Evolutionary conservation across 495 filamentous ascomycete species (phyloP), one percentile per base, ranked within the genome.

Genomic region (Penicillium coffeae): DNA sequence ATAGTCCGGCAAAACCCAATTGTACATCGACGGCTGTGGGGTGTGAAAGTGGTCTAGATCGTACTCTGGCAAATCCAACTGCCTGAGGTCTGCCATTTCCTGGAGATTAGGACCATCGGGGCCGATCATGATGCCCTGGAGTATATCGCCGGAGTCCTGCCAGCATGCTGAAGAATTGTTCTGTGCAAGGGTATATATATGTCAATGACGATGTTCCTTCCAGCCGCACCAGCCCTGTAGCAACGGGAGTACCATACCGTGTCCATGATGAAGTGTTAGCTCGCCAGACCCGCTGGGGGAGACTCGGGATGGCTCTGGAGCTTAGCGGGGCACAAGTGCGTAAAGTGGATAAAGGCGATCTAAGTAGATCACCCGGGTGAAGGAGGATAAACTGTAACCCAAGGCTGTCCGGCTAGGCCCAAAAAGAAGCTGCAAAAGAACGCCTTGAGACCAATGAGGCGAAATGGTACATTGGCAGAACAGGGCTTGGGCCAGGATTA

Each of bases 71-170:
- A 65, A 54, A 10, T 42, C 19, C 12, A 67, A 41, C 21, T 58
- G 39, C 33, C 30, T 42, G 16, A 54, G 27, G 19, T 49, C 34
- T 47, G 58, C 7, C 42, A 56, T 20, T 47, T 54, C 37, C 9
- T 46, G 41, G 21, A 25, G 38, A 36, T 60, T 44, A 42, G 48
- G 19, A 21, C 42, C 21, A 47, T 59, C 52, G 7, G 46, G 48
- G 16, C 45, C 33, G 21, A 42, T 58, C 61, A 67, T 59, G 56
- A 72, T 70, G 35, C 62, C 66, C 20, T 70, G 69, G 8, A 72
- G 67, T 34, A 68, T 47, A 56, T 72, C 65, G 38, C 50, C 44
- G 16, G 66, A 57, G 40, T 59, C 47, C 20, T 54, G 53, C 69
- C 69, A 72, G 38, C 30, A 44, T 45, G 54, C 36, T 22, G 59